Percentiles rank a stretch among this genome's conserved stretches.
Conservation (phyloP, 148 eudicot genomes). For the Chenopodium formosanum region DNA sequence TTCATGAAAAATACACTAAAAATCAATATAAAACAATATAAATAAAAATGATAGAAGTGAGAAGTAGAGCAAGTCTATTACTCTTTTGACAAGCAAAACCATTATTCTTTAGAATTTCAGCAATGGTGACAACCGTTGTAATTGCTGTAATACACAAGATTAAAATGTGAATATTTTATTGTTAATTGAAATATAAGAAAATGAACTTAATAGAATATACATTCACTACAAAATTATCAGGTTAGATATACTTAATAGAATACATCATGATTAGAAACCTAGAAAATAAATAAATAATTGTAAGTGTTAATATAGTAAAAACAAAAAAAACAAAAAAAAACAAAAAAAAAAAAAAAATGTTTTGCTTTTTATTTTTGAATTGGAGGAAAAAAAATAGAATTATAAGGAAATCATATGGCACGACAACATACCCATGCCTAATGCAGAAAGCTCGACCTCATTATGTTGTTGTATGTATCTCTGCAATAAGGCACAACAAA, state of each 20-base stretch:
- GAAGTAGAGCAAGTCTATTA: slow-evolving; percentile 20
- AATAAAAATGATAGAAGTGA: background rate
- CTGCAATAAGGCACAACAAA: slow-evolving; percentile 30
- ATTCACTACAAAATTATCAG: background rate
- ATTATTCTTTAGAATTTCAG: slow-evolving; percentile 81
- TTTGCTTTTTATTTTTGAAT: no score
- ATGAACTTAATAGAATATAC: background rate
- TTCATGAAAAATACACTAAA: background rate
- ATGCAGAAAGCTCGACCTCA: slow-evolving; percentile 84
- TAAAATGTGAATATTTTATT: background rate
- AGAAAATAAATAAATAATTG: no score
- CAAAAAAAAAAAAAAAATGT: no score
- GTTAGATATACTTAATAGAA: background rate
- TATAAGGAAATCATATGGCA: background rate
- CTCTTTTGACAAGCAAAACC: slow-evolving; percentile 83
- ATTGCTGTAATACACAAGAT: slow-evolving; percentile 48
- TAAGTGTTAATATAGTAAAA: no score
- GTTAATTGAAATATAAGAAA: background rate
- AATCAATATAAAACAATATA: background rate
- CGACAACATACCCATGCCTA: slow-evolving; percentile 71
- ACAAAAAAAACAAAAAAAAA: no score
- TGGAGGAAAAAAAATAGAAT: background rate
- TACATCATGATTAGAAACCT: background rate
- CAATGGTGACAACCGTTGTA: slow-evolving; percentile 74
- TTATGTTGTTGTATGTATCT: slow-evolving; percentile 75